A percentile compares a stretch with the other conserved stretches of the same genome.
Conservation (phyloP, 345 rosid genomes). For the Erucastrum elatum region DNA sequence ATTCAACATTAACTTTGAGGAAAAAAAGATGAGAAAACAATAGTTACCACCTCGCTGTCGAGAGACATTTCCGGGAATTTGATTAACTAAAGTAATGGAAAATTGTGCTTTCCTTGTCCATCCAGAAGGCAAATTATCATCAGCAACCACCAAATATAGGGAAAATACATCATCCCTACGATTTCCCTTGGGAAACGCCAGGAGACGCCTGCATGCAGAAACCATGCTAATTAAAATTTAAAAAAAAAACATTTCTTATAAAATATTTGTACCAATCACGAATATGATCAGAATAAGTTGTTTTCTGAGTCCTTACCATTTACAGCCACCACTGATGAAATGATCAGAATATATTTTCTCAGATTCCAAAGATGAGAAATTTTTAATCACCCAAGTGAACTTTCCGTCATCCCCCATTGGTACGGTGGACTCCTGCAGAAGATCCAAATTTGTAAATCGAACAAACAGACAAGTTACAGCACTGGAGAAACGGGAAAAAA, state of each 20-base stretch:
- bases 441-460: background rate
- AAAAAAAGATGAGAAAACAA: too few species aligned
- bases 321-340: background rate
- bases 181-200: conserved; percentile 73
- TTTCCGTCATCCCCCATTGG: background rate
- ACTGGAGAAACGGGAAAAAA: too few species aligned
- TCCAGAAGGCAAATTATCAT: too few species aligned
- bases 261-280: too few species aligned
- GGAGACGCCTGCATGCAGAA: conserved; percentile 65
- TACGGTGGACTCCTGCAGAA: background rate
- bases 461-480: background rate
- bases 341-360: background rate
- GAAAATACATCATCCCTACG: background rate
- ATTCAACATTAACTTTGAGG: too few species aligned
- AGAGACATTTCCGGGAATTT: too few species aligned
- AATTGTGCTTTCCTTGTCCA: too few species aligned
- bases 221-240: too few species aligned
- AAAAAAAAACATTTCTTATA: too few species aligned
- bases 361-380: background rate
- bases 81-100: too few species aligned
- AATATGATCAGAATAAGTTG: background rate
- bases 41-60: too few species aligned
- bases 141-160: too few species aligned
- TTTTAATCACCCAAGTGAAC: conserved; percentile 10
- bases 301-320: background rate